A percentile compares a stretch with the other conserved stretches of the same genome.
These are phyloP conservation scores for Phaeosphaeriaceae sp. DNA, from an alignment of 2,329 filamentous ascomycete genomes.

Conservation along the genomic window DNA sequence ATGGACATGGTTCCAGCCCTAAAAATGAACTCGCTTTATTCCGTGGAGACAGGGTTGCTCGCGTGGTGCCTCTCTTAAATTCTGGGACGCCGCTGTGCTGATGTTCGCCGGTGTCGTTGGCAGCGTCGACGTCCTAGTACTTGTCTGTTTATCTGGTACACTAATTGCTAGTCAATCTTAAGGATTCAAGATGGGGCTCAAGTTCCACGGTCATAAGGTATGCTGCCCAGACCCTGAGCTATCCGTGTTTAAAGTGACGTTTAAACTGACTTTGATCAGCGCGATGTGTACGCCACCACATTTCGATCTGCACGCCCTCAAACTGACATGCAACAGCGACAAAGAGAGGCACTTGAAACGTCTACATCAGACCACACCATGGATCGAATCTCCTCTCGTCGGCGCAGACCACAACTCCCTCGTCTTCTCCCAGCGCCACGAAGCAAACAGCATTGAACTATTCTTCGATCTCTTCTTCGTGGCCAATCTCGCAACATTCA, in stretches of 20 bases:
- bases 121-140: not conserved
- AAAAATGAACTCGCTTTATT: constrained; percentile 12
- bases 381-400: constrained; percentile 43
- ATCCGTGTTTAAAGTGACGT: not conserved
- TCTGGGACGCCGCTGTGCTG: constrained; percentile 6
- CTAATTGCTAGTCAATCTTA: not conserved
- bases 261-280: constrained; percentile 15
- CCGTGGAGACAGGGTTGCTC: constrained; percentile 3
- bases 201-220: constrained; percentile 38
- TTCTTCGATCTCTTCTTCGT: constrained; percentile 45
- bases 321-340: constrained; percentile 32
- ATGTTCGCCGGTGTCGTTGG: not conserved
- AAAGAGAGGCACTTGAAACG: constrained; percentile 45
- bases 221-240: not conserved
- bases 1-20: constrained; percentile 8
- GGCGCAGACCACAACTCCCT: constrained; percentile 46
- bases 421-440: constrained; percentile 48
- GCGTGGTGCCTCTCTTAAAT: constrained; percentile 9
- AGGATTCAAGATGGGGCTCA: constrained; percentile 36
- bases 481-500: constrained; percentile 50
- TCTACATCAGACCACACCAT: constrained; percentile 42
- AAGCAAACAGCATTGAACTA: constrained; percentile 49
- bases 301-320: not conserved
- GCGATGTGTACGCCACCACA: constrained; percentile 33
- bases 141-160: not conserved